Evolutionary conservation across 306 rosid species (phyloP), one percentile per base, ranked within the genome.

Genomic region (Fragaria ananassa): DNA sequence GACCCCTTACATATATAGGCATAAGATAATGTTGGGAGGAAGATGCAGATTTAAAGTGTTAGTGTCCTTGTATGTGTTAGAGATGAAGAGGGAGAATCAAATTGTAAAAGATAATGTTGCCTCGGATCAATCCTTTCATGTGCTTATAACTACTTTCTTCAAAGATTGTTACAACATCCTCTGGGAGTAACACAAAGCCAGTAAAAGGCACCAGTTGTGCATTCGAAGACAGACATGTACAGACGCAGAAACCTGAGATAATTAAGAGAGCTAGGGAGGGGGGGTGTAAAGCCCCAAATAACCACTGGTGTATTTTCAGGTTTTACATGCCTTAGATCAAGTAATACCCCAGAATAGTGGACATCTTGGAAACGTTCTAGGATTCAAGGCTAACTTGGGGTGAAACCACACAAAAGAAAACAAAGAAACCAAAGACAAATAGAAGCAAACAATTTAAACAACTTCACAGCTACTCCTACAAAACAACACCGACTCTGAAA

Each of bases 91-190:
- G 7, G 64, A 58, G 35, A 58, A 58, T 10, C 17, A 58, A 23
- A 58, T 27, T 58, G 61, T 9, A 21, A 21, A 21, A 25, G 64
- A 23, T 23, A 57, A 57, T 23, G 64, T 23, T 58, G 64, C 13
- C 64, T 11, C 0, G 34, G 6, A 57, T 23, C 0, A 3, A 19
- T n/a, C 60, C 61, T n/a, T 21, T 56, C 62, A 57, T 23, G 19
- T 27, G 41, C 58, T 15, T 9, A 25, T 34, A 77, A 29, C 41
- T 78, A 60, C 21, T 61, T 47, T 61, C 71, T 47, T 35, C 71
- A 78, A 78, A 47, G n/a, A 47, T 50, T n/a, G n/a, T n/a, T n/a
- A n/a, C n/a, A n/a, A 10, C n/a, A 58, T 27, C 39, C 21, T 21
- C 17, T 31, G 1, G 8, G 37, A 49, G 56, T 4, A 58, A 8